Evolutionary conservation across 495 filamentous ascomycete species (phyloP).

Genomic region (Hypoxylon cercidicola): DNA sequence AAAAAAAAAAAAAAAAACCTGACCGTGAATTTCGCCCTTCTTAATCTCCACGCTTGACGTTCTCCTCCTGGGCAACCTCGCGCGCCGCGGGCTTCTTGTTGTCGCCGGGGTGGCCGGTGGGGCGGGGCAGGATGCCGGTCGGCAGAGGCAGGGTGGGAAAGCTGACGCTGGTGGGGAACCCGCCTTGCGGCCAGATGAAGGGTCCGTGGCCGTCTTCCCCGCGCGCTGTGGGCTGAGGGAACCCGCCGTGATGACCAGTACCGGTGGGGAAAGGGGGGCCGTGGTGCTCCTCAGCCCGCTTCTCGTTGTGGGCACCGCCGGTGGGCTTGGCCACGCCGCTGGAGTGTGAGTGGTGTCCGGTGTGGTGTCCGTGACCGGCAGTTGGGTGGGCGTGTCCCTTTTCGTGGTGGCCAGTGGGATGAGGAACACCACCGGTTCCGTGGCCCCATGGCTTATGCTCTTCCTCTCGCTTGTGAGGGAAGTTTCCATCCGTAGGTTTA

Average conservation of each 20-base stretch:
- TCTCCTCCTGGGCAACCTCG: too few relatives aligned
- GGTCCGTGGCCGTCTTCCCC: neutral
- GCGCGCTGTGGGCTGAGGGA: neutral
- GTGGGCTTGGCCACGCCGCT: neutral
- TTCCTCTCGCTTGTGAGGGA: conserved; percentile 1
- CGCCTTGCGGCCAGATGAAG: too few relatives aligned
- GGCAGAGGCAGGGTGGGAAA: too few relatives aligned
- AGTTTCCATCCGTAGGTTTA: neutral
- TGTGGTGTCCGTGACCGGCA: neutral
- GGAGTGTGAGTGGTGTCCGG: neutral
- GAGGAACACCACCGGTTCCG: conserved; percentile 12
- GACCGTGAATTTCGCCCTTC: too few relatives aligned
- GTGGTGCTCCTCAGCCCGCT: neutral
- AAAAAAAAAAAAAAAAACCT: too few relatives aligned
- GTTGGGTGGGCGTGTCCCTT: neutral
- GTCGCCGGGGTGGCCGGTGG: too few relatives aligned
- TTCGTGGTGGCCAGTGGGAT: neutral
- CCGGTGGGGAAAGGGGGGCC: too few relatives aligned
- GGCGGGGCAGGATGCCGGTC: conserved; percentile 1
- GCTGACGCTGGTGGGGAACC: too few relatives aligned
- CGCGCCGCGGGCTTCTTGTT: too few relatives aligned
- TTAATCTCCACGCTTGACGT: too few relatives aligned
- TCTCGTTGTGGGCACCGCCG: neutral
- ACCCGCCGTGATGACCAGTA: neutral
- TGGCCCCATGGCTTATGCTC: conserved; percentile 4